phyloP scores from a whole-genome alignment of 306 rosid genomes.

The Cicer arietinum region DNA sequence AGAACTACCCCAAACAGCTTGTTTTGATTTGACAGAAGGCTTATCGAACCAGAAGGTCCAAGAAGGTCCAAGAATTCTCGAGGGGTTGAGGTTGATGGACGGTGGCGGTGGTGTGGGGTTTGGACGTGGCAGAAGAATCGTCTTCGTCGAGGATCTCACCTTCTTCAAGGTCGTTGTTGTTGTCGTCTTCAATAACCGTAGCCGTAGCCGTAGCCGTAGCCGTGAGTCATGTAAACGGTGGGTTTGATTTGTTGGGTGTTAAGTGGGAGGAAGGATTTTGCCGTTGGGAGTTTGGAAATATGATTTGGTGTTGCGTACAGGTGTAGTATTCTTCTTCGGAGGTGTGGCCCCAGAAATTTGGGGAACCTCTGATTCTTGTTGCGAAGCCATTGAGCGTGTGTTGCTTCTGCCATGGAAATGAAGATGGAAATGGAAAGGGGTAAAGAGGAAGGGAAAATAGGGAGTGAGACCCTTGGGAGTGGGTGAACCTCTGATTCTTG shows the following conservation, averaged over 20 bases:
- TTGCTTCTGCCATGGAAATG: background rate
- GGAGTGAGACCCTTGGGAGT: no score
- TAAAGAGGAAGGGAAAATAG: no score
- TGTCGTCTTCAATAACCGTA: slow-evolving; percentile 52
- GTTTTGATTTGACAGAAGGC: slow-evolving; percentile 65
- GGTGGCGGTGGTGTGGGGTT: slow-evolving; percentile 40
- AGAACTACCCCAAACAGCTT: slow-evolving; percentile 66
- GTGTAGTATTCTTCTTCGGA: slow-evolving; percentile 76
- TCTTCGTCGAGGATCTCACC: slow-evolving; percentile 81
- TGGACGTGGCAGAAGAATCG: slow-evolving; percentile 52
- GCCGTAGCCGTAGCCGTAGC: slow-evolving; percentile 48
- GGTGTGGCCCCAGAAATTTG: background rate
- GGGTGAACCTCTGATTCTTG: no score
- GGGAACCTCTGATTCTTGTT: slow-evolving; percentile 51
- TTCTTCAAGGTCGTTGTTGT: slow-evolving; percentile 63
- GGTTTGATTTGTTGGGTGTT: slow-evolving; percentile 54
- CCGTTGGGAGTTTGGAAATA: slow-evolving; percentile 74
- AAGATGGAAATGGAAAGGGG: background rate
- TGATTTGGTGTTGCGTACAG: slow-evolving; percentile 69
- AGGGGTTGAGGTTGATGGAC: slow-evolving; percentile 64
- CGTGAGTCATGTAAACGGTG: slow-evolving; percentile 90
- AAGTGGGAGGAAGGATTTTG: slow-evolving; percentile 42
- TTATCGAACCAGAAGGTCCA: slow-evolving; percentile 99
- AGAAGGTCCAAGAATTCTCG: slow-evolving; percentile 95
- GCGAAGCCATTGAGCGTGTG: slow-evolving; percentile 34